phyloP scores from a whole-genome alignment of 2,329 filamentous ascomycete species.

The Lecanicillium sp. region DNA sequence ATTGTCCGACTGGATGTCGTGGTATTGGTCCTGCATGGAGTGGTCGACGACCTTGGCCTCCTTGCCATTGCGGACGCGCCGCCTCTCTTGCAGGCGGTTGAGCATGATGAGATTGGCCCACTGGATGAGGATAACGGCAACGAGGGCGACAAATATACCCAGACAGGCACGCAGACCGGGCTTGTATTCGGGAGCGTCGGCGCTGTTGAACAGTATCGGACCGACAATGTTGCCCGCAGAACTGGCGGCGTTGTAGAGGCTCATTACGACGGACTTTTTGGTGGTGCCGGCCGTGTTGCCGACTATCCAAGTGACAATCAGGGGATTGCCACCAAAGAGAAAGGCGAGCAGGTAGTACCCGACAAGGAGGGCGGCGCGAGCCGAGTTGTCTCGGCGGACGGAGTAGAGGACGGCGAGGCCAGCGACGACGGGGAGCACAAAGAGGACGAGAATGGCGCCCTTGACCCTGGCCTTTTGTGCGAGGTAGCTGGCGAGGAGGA shows the following conservation, averaged over 20 bases:
- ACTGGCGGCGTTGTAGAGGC: slow-evolving; percentile 56
- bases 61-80: slow-evolving; percentile 55
- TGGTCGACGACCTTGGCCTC: slow-evolving; percentile 51
- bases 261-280: slow-evolving; percentile 60
- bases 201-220: slow-evolving; percentile 53
- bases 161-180: slow-evolving; percentile 51
- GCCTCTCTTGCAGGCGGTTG: slow-evolving; percentile 50
- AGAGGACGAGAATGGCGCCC: slow-evolving; percentile 43
- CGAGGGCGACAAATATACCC: slow-evolving; percentile 48
- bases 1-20: slow-evolving; percentile 16
- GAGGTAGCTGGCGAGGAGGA: slow-evolving; percentile 52
- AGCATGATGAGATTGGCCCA: slow-evolving; percentile 47
- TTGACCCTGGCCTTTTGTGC: slow-evolving; percentile 54
- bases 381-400: slow-evolving; percentile 34
- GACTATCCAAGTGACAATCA: slow-evolving; percentile 63
- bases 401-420: slow-evolving; percentile 54
- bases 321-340: slow-evolving; percentile 58
- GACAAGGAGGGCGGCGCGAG: slow-evolving; percentile 45
- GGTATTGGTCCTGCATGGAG: slow-evolving; percentile 53
- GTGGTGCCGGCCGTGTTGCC: slow-evolving; percentile 63
- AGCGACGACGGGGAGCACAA: slow-evolving; percentile 55
- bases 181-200: slow-evolving; percentile 53
- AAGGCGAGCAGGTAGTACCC: slow-evolving; percentile 63
- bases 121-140: slow-evolving; percentile 47
- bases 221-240: slow-evolving; percentile 63